Base-by-base conservation (phyloP, 345 rosid species). In the Hibiscus syriacus region DNA sequence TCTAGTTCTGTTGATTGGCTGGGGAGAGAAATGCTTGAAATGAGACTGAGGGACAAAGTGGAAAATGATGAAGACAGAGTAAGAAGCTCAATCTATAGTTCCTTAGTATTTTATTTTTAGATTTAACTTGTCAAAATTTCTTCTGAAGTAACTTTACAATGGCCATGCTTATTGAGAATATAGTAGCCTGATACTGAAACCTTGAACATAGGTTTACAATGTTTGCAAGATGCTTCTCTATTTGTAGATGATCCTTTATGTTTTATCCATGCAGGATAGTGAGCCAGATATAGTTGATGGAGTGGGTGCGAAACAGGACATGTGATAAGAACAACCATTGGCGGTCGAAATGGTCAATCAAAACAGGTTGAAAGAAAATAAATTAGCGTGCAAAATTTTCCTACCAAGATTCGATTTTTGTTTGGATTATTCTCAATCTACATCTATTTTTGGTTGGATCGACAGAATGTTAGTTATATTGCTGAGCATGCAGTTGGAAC, bases 1-100 rank as follows among this genome's bases (percentile, higher is more conserved):
- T 89, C 97, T n/a, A 89, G 95, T 80, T 93, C 97, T 0, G 88
- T 93, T 30, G 98, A 93, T 73, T 90, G 96, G 97, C 85, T 93
- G 70, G 93, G 94, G 25, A 85, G 96, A 75, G 98, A 90, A 77
- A 87, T 93, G 91, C 90, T 82, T 43, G 97, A 89, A 75, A 93
- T 91, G 87, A 87, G 90, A 80, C 81, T 93, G 73, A 84, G 90
- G 80, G 94, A 90, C 77, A 89, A 79, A 78, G 82, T 74, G 76
- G 94, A 87, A 75, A 82, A 84, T 19, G 97, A 88, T 6, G 96
- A 93, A 58, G 97, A 89, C 73, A 78, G 90, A 77, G 98, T 93
- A 80, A 78, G 92, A 64, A 69, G 25, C 56, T 29, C 11, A 22
- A 52, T 39, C 55, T 55, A 56, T 34, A 46, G 10, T 68, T 22